Conservation (phyloP, 352 stramenopile species). For the Peronospora destructor region DNA sequence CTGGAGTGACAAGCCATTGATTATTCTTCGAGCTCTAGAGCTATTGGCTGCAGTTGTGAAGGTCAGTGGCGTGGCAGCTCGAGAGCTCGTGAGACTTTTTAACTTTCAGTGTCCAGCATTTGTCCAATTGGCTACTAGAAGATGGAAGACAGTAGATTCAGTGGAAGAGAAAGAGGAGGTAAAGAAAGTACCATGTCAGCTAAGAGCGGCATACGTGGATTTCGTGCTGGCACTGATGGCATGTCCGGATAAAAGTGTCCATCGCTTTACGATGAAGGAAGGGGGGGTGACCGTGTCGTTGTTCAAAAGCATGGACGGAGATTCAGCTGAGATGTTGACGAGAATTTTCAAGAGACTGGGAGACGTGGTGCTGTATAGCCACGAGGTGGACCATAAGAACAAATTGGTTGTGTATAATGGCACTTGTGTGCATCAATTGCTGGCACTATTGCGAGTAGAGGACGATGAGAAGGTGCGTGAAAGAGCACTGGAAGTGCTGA, state of each 20-base stretch:
- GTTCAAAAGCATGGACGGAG: conserved; percentile 73
- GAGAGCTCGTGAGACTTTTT: conserved; percentile 74
- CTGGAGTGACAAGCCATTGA: conserved; percentile 81
- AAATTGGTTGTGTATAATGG: conserved; percentile 62
- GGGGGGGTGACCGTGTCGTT: conserved; percentile 53
- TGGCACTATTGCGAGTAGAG: conserved; percentile 56
- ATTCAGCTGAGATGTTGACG: conserved; percentile 49
- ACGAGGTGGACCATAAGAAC: conserved; percentile 43
- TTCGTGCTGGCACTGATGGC: conserved; percentile 55
- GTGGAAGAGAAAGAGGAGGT: conserved; percentile 6
- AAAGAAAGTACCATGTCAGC: conserved; percentile 42
- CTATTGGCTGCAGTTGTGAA: conserved; percentile 42
- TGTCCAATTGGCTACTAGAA: conserved; percentile 44
- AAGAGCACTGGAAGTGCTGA: conserved; percentile 35
- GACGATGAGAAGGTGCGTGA: conserved; percentile 38
- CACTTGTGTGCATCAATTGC: conserved; percentile 53
- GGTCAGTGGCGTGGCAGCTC: conserved; percentile 35
- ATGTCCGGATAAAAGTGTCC: conserved; percentile 68
- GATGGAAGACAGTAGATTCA: conserved; percentile 48
- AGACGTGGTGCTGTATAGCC: conserved; percentile 47
- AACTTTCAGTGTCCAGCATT: conserved; percentile 69
- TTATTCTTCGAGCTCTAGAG: conserved; percentile 66
- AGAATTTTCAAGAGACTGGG: conserved; percentile 40
- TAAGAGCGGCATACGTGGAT: conserved; percentile 57
- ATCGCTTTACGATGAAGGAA: conserved; percentile 74